A percentile compares a stretch with the other conserved stretches of the same genome.
These are phyloP conservation scores for Metschnikowia vanudenii DNA, from an alignment of 805 yeast species.

Conservation along the genomic window DNA sequence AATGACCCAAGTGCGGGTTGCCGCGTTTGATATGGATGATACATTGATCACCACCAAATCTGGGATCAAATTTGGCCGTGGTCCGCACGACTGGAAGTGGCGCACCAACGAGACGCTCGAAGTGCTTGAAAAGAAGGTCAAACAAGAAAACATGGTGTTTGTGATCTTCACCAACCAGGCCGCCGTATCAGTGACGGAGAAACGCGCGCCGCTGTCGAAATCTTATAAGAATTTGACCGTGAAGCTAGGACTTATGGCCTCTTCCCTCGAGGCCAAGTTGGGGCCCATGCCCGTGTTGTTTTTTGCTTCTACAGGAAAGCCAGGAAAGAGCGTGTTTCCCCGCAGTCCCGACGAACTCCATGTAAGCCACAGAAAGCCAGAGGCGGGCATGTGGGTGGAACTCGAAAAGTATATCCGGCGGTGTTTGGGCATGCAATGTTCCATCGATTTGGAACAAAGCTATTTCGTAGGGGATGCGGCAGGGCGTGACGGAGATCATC, in stretches of 20 bases:
- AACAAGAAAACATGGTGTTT: conserved; percentile 35
- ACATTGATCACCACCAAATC: conserved; percentile 70
- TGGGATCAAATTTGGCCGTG: conserved; percentile 54
- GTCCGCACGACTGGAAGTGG: conserved; percentile 73
- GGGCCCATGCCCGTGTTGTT: conserved; percentile 37
- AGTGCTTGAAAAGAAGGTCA: conserved; percentile 24
- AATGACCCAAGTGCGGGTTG: conserved; percentile 30
- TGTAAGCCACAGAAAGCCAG: conserved; percentile 65
- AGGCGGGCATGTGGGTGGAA: conserved; percentile 70
- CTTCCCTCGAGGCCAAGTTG: conserved; percentile 24
- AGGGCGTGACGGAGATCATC: conserved; percentile 74
- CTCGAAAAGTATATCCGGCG: conserved; percentile 41
- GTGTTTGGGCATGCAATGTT: conserved; percentile 16
- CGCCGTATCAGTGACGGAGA: conserved; percentile 45
- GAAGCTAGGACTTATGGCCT: conserved; percentile 41
- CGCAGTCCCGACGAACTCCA: conserved; percentile 34
- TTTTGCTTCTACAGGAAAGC: conserved; percentile 64
- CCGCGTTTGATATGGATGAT: conserved; percentile 84
- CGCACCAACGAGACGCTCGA: conserved; percentile 25
- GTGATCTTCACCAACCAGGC: conserved; percentile 90
- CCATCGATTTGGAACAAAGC: conserved; percentile 44
- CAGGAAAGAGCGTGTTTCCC: conserved; percentile 26
- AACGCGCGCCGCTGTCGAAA: conserved; percentile 22
- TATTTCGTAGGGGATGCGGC: conserved; percentile 96
- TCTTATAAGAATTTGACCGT: conserved; percentile 39